phyloP scores from a whole-genome alignment of 106 monocot genomes.

The Gastrodia elata region DNA sequence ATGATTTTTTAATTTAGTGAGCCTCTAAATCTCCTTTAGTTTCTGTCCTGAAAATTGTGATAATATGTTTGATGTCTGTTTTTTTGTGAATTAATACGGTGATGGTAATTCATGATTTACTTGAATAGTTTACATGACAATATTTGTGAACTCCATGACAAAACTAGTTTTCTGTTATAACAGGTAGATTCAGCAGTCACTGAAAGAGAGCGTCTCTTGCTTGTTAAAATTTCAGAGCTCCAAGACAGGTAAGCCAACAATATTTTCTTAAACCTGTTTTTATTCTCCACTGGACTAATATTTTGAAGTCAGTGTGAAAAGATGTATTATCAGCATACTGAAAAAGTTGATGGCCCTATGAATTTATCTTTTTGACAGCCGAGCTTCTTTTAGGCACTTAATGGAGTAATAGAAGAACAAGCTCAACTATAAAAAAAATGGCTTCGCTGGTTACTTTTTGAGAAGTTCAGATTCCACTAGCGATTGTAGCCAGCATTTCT shows the following conservation, averaged over 20 bases:
- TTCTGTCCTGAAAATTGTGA: neutral
- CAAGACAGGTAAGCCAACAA: slow-evolving; percentile 52
- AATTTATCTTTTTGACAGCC: neutral
- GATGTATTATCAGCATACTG: neutral
- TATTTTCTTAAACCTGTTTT: neutral
- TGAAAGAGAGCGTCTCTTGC: slow-evolving; percentile 79
- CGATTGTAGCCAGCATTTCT: neutral
- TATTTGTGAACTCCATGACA: neutral
- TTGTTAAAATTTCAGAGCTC: slow-evolving; percentile 69
- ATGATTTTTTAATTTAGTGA: neutral
- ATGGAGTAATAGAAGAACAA: neutral
- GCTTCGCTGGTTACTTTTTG: neutral
- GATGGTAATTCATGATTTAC: neutral
- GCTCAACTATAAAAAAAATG: neutral
- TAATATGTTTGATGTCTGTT: neutral
- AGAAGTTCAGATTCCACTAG: neutral
- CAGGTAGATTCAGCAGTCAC: slow-evolving; percentile 41
- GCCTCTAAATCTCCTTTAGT: neutral
- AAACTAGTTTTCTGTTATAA: slow-evolving; percentile 1
- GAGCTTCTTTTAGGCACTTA: neutral
- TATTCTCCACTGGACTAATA: neutral
- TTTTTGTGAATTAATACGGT: neutral
- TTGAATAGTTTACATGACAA: neutral
- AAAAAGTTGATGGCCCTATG: neutral
- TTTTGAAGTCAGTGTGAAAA: neutral